A percentile compares a stretch with the other conserved stretches of the same genome.
phyloP scores from a whole-genome alignment of 768 basidiomycete genomes.

The Mycena maculata region DNA sequence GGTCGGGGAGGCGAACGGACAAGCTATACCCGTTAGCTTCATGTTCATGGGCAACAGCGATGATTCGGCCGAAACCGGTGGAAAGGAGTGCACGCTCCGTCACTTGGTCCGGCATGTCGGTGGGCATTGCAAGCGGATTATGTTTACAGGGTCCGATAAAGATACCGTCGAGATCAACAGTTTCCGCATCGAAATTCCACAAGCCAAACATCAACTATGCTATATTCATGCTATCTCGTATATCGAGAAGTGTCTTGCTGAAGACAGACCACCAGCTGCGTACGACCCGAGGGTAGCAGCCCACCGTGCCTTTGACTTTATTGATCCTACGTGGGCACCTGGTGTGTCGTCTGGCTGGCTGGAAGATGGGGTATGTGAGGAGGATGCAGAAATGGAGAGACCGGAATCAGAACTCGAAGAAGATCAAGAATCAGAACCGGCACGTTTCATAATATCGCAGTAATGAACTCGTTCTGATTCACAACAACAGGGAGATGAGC shows the following conservation, averaged over 20 bases:
- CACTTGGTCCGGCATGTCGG: neutral
- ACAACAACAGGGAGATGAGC: neutral
- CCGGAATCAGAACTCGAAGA: too few species aligned
- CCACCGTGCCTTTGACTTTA: constrained; percentile 33
- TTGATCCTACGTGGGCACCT: constrained; percentile 41
- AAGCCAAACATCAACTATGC: constrained; percentile 47
- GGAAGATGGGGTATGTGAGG: neutral
- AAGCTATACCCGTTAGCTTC: neutral
- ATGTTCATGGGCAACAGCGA: neutral
- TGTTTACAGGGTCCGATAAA: constrained; percentile 37
- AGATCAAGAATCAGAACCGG: too few species aligned
- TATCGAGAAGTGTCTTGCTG: constrained; percentile 37
- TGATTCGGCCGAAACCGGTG: neutral
- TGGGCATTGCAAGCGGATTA: neutral
- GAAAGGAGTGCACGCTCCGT: neutral
- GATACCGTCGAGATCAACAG: constrained; percentile 44
- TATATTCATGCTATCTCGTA: constrained; percentile 46
- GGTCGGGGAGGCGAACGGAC: constrained; percentile 3
- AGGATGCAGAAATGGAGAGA: neutral
- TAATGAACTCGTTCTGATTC: too few species aligned
- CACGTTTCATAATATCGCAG: too few species aligned
- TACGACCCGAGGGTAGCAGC: constrained; percentile 35
- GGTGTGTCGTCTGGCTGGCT: constrained; percentile 30
- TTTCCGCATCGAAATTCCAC: constrained; percentile 28
- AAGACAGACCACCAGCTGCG: constrained; percentile 34